phyloP scores from a whole-genome alignment of 2,329 filamentous ascomycete genomes.

The Exophiala bonariae region DNA sequence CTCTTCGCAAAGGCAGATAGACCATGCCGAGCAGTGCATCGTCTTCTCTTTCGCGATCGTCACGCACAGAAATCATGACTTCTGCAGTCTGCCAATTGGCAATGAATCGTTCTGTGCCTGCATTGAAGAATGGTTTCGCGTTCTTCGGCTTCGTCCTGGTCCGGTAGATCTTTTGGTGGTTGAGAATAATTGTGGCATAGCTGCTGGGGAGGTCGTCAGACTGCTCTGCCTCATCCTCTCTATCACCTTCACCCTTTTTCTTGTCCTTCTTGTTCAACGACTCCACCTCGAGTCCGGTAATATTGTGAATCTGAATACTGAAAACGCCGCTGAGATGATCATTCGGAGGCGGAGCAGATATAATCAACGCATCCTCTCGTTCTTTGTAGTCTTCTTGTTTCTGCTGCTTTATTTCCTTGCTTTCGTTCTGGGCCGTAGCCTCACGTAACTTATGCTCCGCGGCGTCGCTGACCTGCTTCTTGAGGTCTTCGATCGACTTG shows the following conservation, averaged over 20 bases:
- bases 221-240: constrained; percentile 52
- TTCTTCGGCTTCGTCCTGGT: constrained; percentile 78
- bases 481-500: constrained; percentile 58
- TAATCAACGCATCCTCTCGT: constrained; percentile 64
- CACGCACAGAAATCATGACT: constrained; percentile 67
- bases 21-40: constrained; percentile 70
- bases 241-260: constrained; percentile 43
- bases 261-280: constrained; percentile 56
- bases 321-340: constrained; percentile 67
- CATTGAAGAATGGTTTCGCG: constrained; percentile 76
- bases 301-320: constrained; percentile 71
- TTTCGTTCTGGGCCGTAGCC: constrained; percentile 57
- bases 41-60: constrained; percentile 67
- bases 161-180: constrained; percentile 68
- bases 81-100: constrained; percentile 67
- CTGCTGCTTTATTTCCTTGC: constrained; percentile 66
- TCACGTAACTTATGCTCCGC: constrained; percentile 67
- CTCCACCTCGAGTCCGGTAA: constrained; percentile 66
- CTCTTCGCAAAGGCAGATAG: constrained; percentile 62
- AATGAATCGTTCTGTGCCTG: constrained; percentile 71
- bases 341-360: constrained; percentile 64
- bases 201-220: constrained; percentile 66
- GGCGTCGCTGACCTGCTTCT: constrained; percentile 54
- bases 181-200: constrained; percentile 73
- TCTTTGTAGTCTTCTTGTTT: constrained; percentile 65